phyloP scores from a whole-genome alignment of 176 grass and related monocot species.

The Oropetium thomaeum region DNA sequence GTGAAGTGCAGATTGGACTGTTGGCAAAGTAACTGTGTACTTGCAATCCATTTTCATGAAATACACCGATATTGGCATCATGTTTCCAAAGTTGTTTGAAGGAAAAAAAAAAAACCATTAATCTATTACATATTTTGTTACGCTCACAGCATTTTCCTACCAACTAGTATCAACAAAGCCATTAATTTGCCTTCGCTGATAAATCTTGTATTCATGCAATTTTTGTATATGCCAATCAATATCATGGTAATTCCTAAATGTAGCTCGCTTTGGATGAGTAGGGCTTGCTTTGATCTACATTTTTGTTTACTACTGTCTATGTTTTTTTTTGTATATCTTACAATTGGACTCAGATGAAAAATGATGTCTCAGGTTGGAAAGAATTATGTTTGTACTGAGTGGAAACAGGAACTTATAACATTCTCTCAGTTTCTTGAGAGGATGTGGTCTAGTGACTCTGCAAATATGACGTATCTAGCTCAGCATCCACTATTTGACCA shows the following conservation, averaged over 20 bases:
- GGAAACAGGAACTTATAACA: slow-evolving; percentile 86
- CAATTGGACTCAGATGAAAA: slow-evolving; percentile 14
- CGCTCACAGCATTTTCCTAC: neutral
- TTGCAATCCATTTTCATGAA: neutral
- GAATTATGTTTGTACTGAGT: slow-evolving; percentile 64
- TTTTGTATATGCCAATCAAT: neutral
- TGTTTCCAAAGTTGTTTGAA: neutral
- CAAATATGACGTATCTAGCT: slow-evolving; percentile 66
- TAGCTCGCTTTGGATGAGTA: neutral
- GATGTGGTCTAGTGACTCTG: slow-evolving; percentile 54
- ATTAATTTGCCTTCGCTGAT: neutral
- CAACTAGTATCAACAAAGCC: neutral
- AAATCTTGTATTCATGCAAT: neutral
- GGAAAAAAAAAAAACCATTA: neutral
- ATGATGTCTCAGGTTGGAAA: slow-evolving; percentile 72
- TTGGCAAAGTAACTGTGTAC: neutral
- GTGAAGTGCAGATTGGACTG: neutral
- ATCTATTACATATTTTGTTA: neutral
- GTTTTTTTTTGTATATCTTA: neutral
- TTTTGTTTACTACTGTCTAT: neutral
- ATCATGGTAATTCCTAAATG: neutral
- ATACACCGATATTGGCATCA: neutral
- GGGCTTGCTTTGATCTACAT: neutral
- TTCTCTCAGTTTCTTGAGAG: slow-evolving; percentile 90
- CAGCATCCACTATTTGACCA: slow-evolving; percentile 93